Evolutionary conservation across 768 basidiomycete genomes (phyloP).

Genomic region (Panaeolus papilionaceus): DNA sequence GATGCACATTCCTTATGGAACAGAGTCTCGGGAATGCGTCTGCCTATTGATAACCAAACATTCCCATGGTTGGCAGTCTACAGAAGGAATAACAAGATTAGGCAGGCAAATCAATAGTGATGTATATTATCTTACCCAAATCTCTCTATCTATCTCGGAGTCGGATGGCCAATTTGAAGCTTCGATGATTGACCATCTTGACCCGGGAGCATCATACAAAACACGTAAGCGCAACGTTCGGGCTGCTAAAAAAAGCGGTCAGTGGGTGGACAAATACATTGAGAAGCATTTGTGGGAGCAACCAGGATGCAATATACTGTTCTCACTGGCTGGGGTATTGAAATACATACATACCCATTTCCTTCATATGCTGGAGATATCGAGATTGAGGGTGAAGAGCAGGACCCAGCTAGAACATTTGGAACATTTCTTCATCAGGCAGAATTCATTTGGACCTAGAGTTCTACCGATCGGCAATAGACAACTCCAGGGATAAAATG

Average conservation of each 20-base stretch:
- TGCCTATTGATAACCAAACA: neutral
- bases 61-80: neutral
- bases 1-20: neutral
- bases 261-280: neutral
- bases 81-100: neutral
- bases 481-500: no score
- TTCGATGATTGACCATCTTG: neutral
- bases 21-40: neutral
- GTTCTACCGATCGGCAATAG: no score
- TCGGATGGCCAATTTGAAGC: neutral
- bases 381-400: no score
- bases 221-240: slow-evolving; percentile 10
- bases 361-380: no score
- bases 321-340: neutral
- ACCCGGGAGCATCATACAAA: neutral
- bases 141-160: neutral
- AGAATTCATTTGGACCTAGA: no score
- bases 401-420: no score
- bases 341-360: no score
- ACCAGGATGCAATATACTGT: neutral
- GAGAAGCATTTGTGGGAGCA: neutral
- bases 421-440: no score
- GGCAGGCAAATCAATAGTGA: neutral
- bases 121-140: neutral
- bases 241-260: neutral